phyloP scores from a whole-genome alignment of 176 grass and related monocot species.

The Calamus simplicifolius region DNA sequence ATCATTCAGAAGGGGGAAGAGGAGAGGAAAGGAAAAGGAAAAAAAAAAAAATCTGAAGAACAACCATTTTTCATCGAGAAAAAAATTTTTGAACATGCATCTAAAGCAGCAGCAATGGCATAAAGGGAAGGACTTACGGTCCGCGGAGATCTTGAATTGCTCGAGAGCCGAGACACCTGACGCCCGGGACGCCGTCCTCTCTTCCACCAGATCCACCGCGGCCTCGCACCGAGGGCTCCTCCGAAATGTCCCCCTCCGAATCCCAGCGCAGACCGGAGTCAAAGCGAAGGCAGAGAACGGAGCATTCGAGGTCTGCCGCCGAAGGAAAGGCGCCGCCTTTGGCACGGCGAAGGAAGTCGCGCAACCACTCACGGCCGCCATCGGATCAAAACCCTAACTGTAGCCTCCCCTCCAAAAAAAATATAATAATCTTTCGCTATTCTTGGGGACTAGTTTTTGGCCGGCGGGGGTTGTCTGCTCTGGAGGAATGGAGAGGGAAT shows the following conservation, averaged over 20 bases:
- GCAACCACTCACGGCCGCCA: slow-evolving; percentile 45
- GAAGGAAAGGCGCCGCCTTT: slow-evolving; percentile 12
- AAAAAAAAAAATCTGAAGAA: too few relatives aligned
- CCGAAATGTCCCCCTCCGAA: slow-evolving; percentile 18
- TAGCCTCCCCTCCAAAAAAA: too few relatives aligned
- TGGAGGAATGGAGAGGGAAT: background rate
- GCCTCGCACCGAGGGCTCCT: slow-evolving; percentile 56
- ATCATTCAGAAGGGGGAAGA: too few relatives aligned
- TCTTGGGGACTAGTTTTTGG: background rate
- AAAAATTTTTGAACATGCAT: slow-evolving; percentile 8
- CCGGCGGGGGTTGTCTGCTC: background rate
- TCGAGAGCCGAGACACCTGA: slow-evolving; percentile 66
- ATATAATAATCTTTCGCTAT: too few relatives aligned
- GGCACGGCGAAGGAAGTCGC: slow-evolving; percentile 19
- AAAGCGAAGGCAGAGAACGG: background rate
- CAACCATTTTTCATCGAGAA: background rate
- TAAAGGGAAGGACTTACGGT: slow-evolving; percentile 46
- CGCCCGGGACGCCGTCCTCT: slow-evolving; percentile 24
- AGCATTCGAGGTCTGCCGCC: slow-evolving; percentile 8
- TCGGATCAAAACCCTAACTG: slow-evolving; percentile 34
- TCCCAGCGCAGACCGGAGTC: background rate
- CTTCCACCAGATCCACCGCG: slow-evolving; percentile 33
- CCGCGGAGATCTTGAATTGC: slow-evolving; percentile 97
- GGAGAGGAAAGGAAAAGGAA: too few relatives aligned
- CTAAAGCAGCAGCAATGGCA: background rate